Percentiles rank a stretch among this genome's conserved stretches.
These are phyloP conservation scores for Suhomyces bolitotheri DNA, from an alignment of 1,139 yeast genomes.

Conservation along the genomic window DNA sequence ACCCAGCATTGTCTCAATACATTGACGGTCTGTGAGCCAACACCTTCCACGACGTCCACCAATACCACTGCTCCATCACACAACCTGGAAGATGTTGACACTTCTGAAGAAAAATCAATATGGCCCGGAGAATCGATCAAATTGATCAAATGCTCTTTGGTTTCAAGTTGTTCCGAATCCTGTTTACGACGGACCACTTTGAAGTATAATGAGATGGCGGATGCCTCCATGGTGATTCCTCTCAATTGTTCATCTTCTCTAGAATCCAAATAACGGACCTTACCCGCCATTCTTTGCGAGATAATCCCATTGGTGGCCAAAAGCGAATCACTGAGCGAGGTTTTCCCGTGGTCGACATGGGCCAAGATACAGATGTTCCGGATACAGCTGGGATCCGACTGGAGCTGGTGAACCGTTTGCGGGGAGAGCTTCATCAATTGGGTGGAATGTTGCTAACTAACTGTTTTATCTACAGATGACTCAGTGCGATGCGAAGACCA, in stretches of 20 bases:
- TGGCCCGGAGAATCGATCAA: conserved; percentile 98
- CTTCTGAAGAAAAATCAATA: conserved; percentile 95
- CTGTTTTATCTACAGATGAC: neutral
- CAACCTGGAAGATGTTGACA: conserved; percentile 88
- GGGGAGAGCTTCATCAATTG: conserved; percentile 53
- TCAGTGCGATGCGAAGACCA: conserved; percentile 1
- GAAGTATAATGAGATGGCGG: conserved; percentile 87
- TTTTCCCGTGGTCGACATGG: conserved; percentile 98
- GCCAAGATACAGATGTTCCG: conserved; percentile 95
- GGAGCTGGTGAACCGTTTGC: conserved; percentile 65
- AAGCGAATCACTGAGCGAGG: conserved; percentile 88
- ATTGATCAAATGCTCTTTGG: conserved; percentile 81
- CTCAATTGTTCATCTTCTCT: conserved; percentile 94
- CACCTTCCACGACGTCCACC: conserved; percentile 98
- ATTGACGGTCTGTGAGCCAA: conserved; percentile 93
- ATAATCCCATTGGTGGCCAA: conserved; percentile 95
- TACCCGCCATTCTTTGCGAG: conserved; percentile 93
- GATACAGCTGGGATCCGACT: conserved; percentile 65
- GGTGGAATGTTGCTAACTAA: neutral
- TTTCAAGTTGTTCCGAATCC: conserved; percentile 34
- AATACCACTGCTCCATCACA: conserved; percentile 97
- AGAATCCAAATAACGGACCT: conserved; percentile 87
- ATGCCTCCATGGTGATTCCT: conserved; percentile 97
- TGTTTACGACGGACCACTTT: conserved; percentile 53
- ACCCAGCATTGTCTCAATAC: conserved; percentile 96